Evolutionary conservation across 2,329 filamentous ascomycete species (phyloP), one percentile per base, ranked within the genome.

Genomic region (Arachnomyces sp.): DNA sequence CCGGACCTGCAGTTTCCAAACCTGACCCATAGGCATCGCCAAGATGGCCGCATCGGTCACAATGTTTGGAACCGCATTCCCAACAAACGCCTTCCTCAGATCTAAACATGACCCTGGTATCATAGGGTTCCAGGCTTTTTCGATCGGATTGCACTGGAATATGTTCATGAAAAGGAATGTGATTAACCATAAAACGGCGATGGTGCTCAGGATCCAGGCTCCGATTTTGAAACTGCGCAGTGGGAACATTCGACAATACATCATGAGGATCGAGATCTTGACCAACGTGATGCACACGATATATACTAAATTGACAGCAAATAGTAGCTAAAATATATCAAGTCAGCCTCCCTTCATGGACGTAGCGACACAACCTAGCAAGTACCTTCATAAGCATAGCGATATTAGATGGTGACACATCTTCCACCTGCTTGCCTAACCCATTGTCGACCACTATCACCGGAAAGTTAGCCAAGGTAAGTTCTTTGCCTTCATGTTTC

Each of bases 161-260:
- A 74, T 64, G 52, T 67, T 69, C 30, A 73, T 59, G 38, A 70
- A 69, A 6, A 67, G 68, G 45, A 72, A 68, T 41, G 59, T 60
- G 25, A 74, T 54, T 21, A 66, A 64, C 71, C 73, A 75, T 15
- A 55, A 53, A 42, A 73, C 59, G 29, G 69, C 61, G 5, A 75
- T 65, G 12, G 47, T 43, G 7, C 62, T 67, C 4, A 74, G 58
- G 2, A 55, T 50, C 48, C 61, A 65, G 1, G 62, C 61, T 50
- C 62, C 62, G 43, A 57, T 64, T 48, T 65, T 65, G 44, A 74
- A 68, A 42, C 60, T 61, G 0, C 57, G 56, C 3, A 67, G 56
- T 15, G 59, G 67, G 52, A 75, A 75, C 45, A 75, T 72, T 49
- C 71, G 69, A 49, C 64, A 65, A 57, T 74, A 75, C 69, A 75